These are phyloP conservation scores for Coemansia erecta DNA, from an alignment of 192 early-diverging fungal genomes.

Conservation along the genomic window DNA sequence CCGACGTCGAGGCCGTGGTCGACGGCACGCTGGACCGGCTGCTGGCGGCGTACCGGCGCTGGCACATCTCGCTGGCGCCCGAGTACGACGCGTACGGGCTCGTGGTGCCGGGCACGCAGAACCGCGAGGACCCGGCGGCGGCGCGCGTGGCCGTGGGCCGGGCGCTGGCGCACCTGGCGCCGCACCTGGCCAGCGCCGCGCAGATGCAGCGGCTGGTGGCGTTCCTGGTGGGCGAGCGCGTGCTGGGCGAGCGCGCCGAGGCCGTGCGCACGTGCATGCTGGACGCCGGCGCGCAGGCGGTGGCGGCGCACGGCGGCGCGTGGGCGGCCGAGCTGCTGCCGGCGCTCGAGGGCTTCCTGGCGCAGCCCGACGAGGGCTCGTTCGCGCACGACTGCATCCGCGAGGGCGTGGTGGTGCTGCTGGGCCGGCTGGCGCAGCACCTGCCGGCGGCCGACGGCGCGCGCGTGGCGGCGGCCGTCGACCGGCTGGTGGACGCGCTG, in stretches of 20 bases:
- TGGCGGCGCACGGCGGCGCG: constrained; percentile 67
- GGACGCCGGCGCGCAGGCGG: constrained; percentile 76
- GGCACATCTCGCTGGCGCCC: constrained; percentile 72
- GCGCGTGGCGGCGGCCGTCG: constrained; percentile 77
- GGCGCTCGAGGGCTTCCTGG: constrained; percentile 76
- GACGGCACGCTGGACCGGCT: constrained; percentile 18
- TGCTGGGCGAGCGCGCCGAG: constrained; percentile 80
- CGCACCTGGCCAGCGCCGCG: constrained; percentile 53
- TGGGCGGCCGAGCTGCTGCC: constrained; percentile 68
- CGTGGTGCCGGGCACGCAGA: constrained; percentile 77
- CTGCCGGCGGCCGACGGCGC: constrained; percentile 64
- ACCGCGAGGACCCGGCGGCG: constrained; percentile 75
- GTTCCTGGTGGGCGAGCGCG: constrained; percentile 82
- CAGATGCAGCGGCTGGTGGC: constrained; percentile 60
- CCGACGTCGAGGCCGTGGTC: constrained; percentile 6
- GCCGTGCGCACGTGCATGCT: constrained; percentile 81
- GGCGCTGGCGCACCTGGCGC: constrained; percentile 67
- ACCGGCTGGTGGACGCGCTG: constrained; percentile 85
- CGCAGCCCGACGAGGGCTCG: constrained; percentile 64
- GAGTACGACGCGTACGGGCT: constrained; percentile 92
- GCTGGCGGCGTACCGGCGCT: constrained; percentile 23
- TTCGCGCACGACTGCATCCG: constrained; percentile 84
- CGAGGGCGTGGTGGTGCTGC: constrained; percentile 87
- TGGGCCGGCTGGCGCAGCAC: constrained; percentile 89
- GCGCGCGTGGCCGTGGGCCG: constrained; percentile 83